Evolutionary conservation across 2,329 filamentous ascomycete genomes (phyloP).

Genomic region (Cladosporium sp.): DNA sequence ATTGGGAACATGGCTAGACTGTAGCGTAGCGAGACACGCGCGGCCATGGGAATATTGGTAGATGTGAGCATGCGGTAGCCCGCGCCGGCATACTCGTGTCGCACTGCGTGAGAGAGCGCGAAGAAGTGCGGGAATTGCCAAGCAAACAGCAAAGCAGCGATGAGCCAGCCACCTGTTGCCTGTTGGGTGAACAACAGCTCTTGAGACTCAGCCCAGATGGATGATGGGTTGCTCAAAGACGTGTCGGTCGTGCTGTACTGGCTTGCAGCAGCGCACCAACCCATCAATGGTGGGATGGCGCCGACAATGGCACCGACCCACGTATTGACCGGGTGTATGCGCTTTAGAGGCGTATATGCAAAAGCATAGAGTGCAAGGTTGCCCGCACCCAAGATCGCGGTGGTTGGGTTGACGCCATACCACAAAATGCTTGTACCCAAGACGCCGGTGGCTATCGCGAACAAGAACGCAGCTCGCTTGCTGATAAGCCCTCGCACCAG

Average conservation of each 20-base stretch:
- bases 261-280: slow-evolving; percentile 91
- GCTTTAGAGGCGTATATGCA: slow-evolving; percentile 88
- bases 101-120: slow-evolving; percentile 80
- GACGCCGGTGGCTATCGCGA: slow-evolving; percentile 69
- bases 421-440: slow-evolving; percentile 71
- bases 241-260: slow-evolving; percentile 60
- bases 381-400: slow-evolving; percentile 74
- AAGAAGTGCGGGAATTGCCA: slow-evolving; percentile 99
- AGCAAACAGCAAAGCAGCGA: slow-evolving; percentile 78
- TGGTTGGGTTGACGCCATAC: slow-evolving; percentile 89
- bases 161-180: slow-evolving; percentile 73
- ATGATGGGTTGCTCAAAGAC: slow-evolving; percentile 14
- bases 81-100: slow-evolving; percentile 76
- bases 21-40: slow-evolving; percentile 82
- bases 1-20: slow-evolving; percentile 81
- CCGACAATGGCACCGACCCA: slow-evolving; percentile 93
- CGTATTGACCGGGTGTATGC: slow-evolving; percentile 80
- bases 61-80: slow-evolving; percentile 73
- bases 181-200: slow-evolving; percentile 34
- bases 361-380: slow-evolving; percentile 91
- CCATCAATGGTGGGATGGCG: slow-evolving; percentile 93
- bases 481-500: slow-evolving; percentile 78
- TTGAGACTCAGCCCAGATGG: slow-evolving; percentile 26
- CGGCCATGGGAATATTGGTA: slow-evolving; percentile 81
- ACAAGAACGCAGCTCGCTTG: slow-evolving; percentile 66